phyloP scores from a whole-genome alignment of 805 yeast species.

The Candida khao-thaluensis region DNA sequence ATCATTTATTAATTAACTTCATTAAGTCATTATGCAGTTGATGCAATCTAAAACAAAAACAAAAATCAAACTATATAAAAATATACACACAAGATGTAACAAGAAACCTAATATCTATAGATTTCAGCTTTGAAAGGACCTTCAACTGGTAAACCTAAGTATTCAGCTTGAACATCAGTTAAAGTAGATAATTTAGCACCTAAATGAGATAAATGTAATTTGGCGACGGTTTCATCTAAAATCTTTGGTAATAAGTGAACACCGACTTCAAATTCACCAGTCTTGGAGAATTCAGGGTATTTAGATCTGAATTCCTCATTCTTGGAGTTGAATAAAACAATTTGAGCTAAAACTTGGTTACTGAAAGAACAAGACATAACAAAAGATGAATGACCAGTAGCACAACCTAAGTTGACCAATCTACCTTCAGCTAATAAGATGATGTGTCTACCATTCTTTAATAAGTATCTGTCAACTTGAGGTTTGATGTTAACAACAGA shows the following conservation, averaged over 20 bases:
- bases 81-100: slow-evolving; percentile 1
- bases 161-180: slow-evolving; percentile 81
- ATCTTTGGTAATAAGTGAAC: slow-evolving; percentile 97
- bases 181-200: slow-evolving; percentile 84
- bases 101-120: slow-evolving; percentile 79
- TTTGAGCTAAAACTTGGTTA: slow-evolving; percentile 98
- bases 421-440: slow-evolving; percentile 98
- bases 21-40: slow-evolving; percentile 42
- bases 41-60: slow-evolving; percentile 32
- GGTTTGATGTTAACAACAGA: slow-evolving; percentile 97
- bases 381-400: slow-evolving; percentile 98
- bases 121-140: slow-evolving; percentile 99
- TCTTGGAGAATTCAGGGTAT: slow-evolving; percentile 86
- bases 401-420: slow-evolving; percentile 98
- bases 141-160: slow-evolving; percentile 84
- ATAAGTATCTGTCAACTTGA: slow-evolving; percentile 95
- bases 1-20: slow-evolving; percentile 15
- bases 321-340: slow-evolving; percentile 89
- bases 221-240: slow-evolving; percentile 98
- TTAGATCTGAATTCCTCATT: slow-evolving; percentile 76
- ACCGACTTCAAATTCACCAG: slow-evolving; percentile 87
- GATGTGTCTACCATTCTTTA: slow-evolving; percentile 87
- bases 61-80: slow-evolving; percentile 23
- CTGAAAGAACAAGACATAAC: slow-evolving; percentile 99
- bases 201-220: slow-evolving; percentile 91